phyloP scores from a whole-genome alignment of 2,329 filamentous ascomycete species.

The Xylaria sp. region DNA sequence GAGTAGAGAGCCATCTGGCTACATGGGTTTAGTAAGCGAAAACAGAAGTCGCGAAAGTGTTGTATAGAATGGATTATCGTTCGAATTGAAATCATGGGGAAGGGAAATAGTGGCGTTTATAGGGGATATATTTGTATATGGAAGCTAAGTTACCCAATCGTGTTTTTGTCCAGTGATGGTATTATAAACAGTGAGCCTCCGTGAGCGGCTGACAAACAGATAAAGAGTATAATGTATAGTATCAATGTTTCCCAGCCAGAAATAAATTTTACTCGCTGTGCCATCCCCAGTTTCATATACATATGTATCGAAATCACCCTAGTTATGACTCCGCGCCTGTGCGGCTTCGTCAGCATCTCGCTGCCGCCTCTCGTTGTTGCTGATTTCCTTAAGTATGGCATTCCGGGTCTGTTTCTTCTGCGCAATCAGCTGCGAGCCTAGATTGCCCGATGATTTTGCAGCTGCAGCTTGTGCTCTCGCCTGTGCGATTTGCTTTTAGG shows the following conservation, averaged over 20 bases:
- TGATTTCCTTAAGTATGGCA: constrained; percentile 71
- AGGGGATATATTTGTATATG: constrained; percentile 1
- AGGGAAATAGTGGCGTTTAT: constrained; percentile 18
- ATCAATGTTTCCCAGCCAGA: not conserved
- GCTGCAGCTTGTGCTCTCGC: constrained; percentile 67
- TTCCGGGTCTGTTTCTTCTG: constrained; percentile 76
- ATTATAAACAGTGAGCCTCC: not conserved
- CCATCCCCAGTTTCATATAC: not conserved
- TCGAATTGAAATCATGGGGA: not conserved
- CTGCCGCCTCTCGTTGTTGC: constrained; percentile 66
- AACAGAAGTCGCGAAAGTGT: not conserved
- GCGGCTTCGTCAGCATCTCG: constrained; percentile 71
- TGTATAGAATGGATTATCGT: not conserved
- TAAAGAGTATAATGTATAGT: not conserved
- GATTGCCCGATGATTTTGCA: constrained; percentile 66
- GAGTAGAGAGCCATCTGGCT: not conserved
- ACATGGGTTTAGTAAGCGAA: not conserved
- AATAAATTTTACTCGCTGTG: not conserved
- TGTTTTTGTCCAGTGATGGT: not conserved
- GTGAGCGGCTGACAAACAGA: not conserved
- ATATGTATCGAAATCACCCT: constrained; percentile 25
- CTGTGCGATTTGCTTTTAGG: constrained; percentile 47
- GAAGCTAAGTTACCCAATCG: not conserved
- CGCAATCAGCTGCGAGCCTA: constrained; percentile 71
- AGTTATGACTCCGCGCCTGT: constrained; percentile 64